phyloP scores from a whole-genome alignment of 352 stramenopile genomes.

The Phytopythium sindhum region DNA sequence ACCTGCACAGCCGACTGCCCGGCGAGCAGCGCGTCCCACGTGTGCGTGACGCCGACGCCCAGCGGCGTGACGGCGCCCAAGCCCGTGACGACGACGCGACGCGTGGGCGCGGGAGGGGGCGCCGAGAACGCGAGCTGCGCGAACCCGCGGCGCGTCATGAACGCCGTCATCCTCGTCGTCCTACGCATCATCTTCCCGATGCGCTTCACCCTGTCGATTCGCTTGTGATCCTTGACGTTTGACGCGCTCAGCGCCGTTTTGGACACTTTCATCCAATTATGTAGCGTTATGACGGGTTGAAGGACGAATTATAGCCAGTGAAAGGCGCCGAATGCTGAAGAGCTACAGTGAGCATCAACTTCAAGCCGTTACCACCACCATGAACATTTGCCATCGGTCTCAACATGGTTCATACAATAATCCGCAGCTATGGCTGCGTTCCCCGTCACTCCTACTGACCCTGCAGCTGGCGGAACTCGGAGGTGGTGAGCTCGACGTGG shows the following conservation, averaged over 20 bases:
- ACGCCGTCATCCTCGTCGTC: neutral
- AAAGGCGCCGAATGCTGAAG: neutral
- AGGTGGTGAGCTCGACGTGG: slow-evolving; percentile 45
- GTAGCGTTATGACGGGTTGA: neutral
- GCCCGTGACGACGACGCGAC: slow-evolving; percentile 91
- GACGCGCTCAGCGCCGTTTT: neutral
- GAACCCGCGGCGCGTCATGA: slow-evolving; percentile 25
- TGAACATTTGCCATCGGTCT: neutral
- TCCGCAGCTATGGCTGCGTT: neutral
- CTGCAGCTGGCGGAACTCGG: slow-evolving; percentile 29
- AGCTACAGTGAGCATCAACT: neutral
- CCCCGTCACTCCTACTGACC: neutral
- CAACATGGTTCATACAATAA: slow-evolving; percentile 2
- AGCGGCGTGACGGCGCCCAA: slow-evolving; percentile 90
- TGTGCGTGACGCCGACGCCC: slow-evolving; percentile 75
- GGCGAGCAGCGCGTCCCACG: slow-evolving; percentile 80
- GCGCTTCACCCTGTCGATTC: neutral
- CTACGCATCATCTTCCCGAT: no score
- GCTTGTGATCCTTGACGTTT: neutral
- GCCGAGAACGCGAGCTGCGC: slow-evolving; percentile 66
- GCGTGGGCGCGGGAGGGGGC: slow-evolving; percentile 47
- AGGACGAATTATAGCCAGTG: neutral
- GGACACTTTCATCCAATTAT: neutral
- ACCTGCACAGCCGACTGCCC: slow-evolving; percentile 77
- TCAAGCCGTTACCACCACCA: neutral